A percentile compares a stretch with the other conserved stretches of the same genome.
Evolutionary conservation across 495 filamentous ascomycete species (phyloP).

Genomic region (Neurospora sp.): DNA sequence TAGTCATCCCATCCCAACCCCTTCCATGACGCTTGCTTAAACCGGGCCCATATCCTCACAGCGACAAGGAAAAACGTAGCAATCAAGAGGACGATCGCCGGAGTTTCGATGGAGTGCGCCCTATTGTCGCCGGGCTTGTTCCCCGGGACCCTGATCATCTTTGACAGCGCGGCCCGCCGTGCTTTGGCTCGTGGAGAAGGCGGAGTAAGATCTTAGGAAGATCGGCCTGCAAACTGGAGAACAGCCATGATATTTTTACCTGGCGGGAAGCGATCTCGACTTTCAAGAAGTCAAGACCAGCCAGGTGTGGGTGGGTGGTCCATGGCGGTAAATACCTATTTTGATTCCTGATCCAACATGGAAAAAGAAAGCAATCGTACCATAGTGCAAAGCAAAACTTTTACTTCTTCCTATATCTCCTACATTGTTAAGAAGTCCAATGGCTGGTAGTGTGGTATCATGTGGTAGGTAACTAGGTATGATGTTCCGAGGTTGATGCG

Average conservation of each 20-base stretch:
- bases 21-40: constrained; percentile 14
- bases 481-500: neutral
- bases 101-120: constrained; percentile 20
- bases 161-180: neutral
- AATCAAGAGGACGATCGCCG: constrained; percentile 25
- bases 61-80: constrained; percentile 20
- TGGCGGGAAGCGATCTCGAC: neutral
- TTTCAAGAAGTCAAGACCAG: neutral
- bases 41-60: constrained; percentile 21
- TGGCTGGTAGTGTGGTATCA: neutral
- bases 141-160: constrained; percentile 5
- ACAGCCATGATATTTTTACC: neutral
- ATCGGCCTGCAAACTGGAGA: neutral
- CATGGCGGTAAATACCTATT: neutral
- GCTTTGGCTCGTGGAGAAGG: neutral
- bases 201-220: neutral
- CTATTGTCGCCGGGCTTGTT: constrained; percentile 15
- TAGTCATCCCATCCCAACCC: constrained; percentile 28
- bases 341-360: neutral
- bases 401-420: neutral
- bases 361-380: neutral
- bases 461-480: neutral
- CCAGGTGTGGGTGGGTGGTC: neutral
- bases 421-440: neutral
- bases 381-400: neutral